Evolutionary conservation across 495 filamentous ascomycete genomes (phyloP).

Genomic region (Penicillium samsonianum): DNA sequence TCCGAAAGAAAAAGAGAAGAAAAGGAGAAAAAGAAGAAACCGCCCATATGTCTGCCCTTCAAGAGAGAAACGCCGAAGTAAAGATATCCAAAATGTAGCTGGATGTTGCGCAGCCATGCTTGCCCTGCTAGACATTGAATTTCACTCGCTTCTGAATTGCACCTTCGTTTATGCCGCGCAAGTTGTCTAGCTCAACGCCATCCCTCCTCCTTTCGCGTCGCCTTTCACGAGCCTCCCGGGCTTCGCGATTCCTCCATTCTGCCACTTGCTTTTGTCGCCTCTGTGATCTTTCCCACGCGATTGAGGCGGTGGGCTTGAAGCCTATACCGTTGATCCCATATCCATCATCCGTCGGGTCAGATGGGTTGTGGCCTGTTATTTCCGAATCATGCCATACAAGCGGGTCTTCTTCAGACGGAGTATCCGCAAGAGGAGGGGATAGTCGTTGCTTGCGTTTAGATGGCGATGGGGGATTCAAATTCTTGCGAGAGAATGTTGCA

Average conservation of each 20-base stretch:
- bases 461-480: slow-evolving; percentile 23
- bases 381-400: slow-evolving; percentile 83
- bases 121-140: slow-evolving; percentile 35
- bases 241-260: slow-evolving; percentile 81
- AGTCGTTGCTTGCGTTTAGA: slow-evolving; percentile 35
- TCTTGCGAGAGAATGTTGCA: slow-evolving; percentile 29
- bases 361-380: slow-evolving; percentile 77
- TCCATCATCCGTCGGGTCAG: slow-evolving; percentile 73
- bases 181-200: slow-evolving; percentile 32
- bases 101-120: not conserved
- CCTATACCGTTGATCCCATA: slow-evolving; percentile 88
- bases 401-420: slow-evolving; percentile 38
- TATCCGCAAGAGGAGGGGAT: slow-evolving; percentile 53
- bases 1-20: slow-evolving; percentile 7
- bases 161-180: slow-evolving; percentile 35
- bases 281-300: slow-evolving; percentile 73
- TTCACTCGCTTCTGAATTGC: slow-evolving; percentile 48
- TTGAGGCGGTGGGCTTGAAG: slow-evolving; percentile 82
- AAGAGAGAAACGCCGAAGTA: slow-evolving; percentile 3
- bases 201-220: slow-evolving; percentile 65
- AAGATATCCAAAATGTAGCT: slow-evolving; percentile 4
- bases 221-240: slow-evolving; percentile 76
- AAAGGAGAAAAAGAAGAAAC: not conserved
- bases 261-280: slow-evolving; percentile 78
- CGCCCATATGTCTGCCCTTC: slow-evolving; percentile 1